These are phyloP conservation scores for Luffa acutangula DNA, from an alignment of 306 rosid genomes.

Conservation along the genomic window DNA sequence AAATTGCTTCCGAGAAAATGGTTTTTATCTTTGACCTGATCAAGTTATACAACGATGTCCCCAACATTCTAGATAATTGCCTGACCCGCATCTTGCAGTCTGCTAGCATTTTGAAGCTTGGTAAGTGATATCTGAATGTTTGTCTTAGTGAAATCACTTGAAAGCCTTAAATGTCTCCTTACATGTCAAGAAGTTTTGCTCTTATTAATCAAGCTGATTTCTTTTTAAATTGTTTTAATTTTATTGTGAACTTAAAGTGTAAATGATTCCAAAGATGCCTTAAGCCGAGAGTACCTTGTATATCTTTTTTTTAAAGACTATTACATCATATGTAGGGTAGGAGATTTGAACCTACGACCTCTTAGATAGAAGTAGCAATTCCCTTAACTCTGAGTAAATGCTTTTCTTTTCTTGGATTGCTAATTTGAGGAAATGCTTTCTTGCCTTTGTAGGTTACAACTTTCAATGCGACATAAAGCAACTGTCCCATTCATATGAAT, in stretches of 20 bases:
- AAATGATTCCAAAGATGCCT: neutral
- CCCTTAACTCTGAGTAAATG: neutral
- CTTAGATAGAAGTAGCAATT: neutral
- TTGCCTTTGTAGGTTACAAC: constrained; percentile 66
- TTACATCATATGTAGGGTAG: neutral
- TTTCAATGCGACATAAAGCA: constrained; percentile 82
- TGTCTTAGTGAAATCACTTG: neutral
- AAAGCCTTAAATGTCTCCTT: neutral
- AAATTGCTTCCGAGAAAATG: constrained; percentile 72
- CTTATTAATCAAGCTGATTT: neutral
- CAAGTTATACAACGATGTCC: constrained; percentile 55
- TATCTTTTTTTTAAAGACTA: neutral
- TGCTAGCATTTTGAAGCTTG: constrained; percentile 75
- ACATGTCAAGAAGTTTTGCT: neutral
- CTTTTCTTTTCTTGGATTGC: neutral
- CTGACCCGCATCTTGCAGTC: constrained; percentile 67
- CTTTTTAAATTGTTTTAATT: neutral
- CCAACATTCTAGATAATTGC: constrained; percentile 49
- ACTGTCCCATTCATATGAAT: constrained; percentile 65
- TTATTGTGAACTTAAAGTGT: neutral
- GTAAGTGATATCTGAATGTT: constrained; percentile 33
- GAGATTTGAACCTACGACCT: neutral
- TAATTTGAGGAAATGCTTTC: constrained; percentile 14
- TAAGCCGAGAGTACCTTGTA: too few relatives aligned
- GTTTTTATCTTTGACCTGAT: constrained; percentile 74